phyloP scores from a whole-genome alignment of 352 stramenopile species.

The Phytophthora lateralis region DNA sequence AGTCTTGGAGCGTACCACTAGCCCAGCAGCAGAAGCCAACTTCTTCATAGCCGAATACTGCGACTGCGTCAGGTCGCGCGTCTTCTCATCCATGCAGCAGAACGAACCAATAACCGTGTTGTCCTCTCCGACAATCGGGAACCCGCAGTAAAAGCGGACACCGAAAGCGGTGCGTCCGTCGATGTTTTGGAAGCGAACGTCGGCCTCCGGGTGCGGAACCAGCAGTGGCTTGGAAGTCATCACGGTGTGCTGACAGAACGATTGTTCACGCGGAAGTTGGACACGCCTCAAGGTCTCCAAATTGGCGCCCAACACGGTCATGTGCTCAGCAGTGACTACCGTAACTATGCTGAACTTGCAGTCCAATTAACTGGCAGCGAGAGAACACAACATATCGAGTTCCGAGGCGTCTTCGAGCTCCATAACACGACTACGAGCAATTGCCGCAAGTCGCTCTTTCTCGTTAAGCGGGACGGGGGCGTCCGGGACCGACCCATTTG shows the following conservation, averaged over 20 bases:
- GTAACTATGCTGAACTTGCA: slow-evolving; percentile 67
- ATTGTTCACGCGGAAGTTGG: slow-evolving; percentile 49
- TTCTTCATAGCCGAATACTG: slow-evolving; percentile 60
- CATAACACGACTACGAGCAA: slow-evolving; percentile 45
- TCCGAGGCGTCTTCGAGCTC: slow-evolving; percentile 55
- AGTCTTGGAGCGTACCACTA: slow-evolving; percentile 38
- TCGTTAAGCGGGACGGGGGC: slow-evolving; percentile 49
- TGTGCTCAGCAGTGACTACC: slow-evolving; percentile 50
- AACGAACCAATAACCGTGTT: slow-evolving; percentile 62
- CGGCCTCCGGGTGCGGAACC: slow-evolving; percentile 55
- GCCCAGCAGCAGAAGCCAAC: slow-evolving; percentile 51
- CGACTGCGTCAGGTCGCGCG: slow-evolving; percentile 49
- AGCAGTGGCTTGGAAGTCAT: slow-evolving; percentile 65
- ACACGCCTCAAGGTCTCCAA: slow-evolving; percentile 27
- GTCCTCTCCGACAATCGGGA: slow-evolving; percentile 52
- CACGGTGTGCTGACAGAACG: slow-evolving; percentile 69
- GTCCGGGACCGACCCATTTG: slow-evolving; percentile 28
- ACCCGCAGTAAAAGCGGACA: slow-evolving; percentile 72
- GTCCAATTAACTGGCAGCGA: slow-evolving; percentile 51
- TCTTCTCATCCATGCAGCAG: slow-evolving; percentile 59
- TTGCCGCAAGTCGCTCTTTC: slow-evolving; percentile 42
- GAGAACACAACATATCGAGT: slow-evolving; percentile 60
- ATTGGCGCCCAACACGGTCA: slow-evolving; percentile 45
- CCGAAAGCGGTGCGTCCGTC: slow-evolving; percentile 36
- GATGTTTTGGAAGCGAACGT: slow-evolving; percentile 65